Evolutionary conservation across 176 grass and related monocot genomes (phyloP).

Genomic region (Bonia amplexicaulis): DNA sequence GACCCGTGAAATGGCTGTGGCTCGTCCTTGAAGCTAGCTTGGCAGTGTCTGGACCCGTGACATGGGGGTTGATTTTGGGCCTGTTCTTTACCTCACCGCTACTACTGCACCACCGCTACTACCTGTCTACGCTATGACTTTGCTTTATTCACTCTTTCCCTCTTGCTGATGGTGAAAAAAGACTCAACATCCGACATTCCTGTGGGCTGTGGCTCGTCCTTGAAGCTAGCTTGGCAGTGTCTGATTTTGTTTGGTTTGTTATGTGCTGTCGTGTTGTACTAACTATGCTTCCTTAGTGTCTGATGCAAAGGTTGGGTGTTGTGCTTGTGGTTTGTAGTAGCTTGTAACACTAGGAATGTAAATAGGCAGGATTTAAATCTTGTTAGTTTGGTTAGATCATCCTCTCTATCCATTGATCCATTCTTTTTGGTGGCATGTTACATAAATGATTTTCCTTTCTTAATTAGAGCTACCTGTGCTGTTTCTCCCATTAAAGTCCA

Average conservation of each 20-base stretch:
- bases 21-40: too few species aligned
- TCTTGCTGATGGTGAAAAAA: background rate
- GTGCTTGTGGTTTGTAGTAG: background rate
- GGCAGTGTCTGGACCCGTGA: too few species aligned
- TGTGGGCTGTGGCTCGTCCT: background rate
- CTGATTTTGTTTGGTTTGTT: background rate
- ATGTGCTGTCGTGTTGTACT: background rate
- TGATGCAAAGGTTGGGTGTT: background rate
- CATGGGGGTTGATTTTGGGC: too few species aligned
- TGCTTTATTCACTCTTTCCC: background rate
- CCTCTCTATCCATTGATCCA: background rate
- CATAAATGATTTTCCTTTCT: background rate
- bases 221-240: background rate
- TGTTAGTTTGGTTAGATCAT: slow-evolving; percentile 4
- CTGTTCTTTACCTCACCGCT: too few species aligned
- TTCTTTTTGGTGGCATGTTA: background rate
- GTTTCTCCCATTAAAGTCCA: background rate
- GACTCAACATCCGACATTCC: slow-evolving; percentile 2
- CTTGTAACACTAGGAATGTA: background rate
- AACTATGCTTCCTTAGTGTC: background rate
- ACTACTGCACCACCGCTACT: too few species aligned
- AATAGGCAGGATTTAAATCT: background rate
- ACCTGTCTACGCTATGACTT: too few species aligned
- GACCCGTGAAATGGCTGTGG: too few species aligned
- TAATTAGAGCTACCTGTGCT: background rate